Base-by-base conservation (phyloP, 306 rosid species). In the Betula pendula region DNA sequence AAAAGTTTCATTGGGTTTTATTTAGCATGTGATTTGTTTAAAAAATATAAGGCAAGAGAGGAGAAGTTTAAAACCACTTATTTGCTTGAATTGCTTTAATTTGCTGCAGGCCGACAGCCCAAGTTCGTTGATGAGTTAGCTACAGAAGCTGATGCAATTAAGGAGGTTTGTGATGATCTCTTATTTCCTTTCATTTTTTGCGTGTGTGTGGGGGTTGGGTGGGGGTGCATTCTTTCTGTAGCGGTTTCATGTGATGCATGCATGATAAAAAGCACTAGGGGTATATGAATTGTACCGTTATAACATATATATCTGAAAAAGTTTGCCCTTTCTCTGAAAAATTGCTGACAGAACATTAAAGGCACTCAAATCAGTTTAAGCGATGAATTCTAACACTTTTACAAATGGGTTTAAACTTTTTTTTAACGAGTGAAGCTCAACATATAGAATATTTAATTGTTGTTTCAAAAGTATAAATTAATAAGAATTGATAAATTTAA, bases 61-160 rank as follows among this genome's bases (percentile, higher is more conserved):
- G 2, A 65, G 55, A 24, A 78, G 48, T 35, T 65, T 1, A 62
- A 62, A 20, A 79, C 48, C 50, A 43, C 31, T 31, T 10, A 0
- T 60, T 13, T 70, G 51, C 33, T 60, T 77, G 51, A 51, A 59
- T 43, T 79, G 68, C 63, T 68, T 84, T 38, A 3, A 75, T 6
- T 5, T 38, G 7, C 42, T 68, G 84, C 84, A 91, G 97, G 84
- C 65, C 25, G 90, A 79, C 71, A 84, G 67, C 66, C 87, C 75
- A 83, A 85, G 75, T 68, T 75, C 69, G 75, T 84, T 50, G 81
- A 29, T 53, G 60, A 78, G 77, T 76, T 81, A 66, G 71, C 66
- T 24, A 66, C 42, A 73, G 87, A 82, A 82, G 48, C 77, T 83
- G 81, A 77, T 3, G 15, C 20, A 74, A 75, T 17, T 14, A 43